Evolutionary conservation across 2,329 filamentous ascomycete species (phyloP).

Genomic region (Epicoccum nigrum): DNA sequence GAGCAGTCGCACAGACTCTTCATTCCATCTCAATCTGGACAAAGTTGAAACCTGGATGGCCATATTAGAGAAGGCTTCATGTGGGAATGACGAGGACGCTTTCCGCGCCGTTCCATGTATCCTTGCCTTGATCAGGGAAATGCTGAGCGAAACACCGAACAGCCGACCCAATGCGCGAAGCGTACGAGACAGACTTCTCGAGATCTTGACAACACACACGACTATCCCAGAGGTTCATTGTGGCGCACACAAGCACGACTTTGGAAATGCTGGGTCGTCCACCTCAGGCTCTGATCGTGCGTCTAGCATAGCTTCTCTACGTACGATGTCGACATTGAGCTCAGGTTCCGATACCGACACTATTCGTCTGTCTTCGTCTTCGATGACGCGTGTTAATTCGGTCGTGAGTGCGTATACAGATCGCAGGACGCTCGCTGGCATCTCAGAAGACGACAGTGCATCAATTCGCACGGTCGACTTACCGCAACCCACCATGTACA

Average conservation of each 20-base stretch:
- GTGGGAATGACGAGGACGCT: constrained; percentile 43
- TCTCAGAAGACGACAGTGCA: constrained; percentile 39
- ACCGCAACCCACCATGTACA: constrained; percentile 24
- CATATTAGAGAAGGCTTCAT: constrained; percentile 64
- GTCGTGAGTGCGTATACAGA: constrained; percentile 42
- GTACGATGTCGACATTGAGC: constrained; percentile 39
- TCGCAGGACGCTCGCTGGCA: constrained; percentile 36
- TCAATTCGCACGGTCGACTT: constrained; percentile 37
- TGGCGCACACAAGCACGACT: constrained; percentile 41
- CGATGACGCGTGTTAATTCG: constrained; percentile 34
- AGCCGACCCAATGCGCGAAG: constrained; percentile 50
- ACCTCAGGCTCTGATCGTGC: constrained; percentile 35
- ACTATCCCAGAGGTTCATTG: constrained; percentile 45
- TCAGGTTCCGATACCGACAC: constrained; percentile 40
- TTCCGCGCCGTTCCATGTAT: constrained; percentile 51
- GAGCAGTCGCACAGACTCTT: constrained; percentile 69
- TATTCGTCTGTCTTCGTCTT: constrained; percentile 33
- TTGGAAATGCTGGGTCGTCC: constrained; percentile 30
- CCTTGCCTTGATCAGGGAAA: constrained; percentile 49
- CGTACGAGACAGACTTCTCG: constrained; percentile 48
- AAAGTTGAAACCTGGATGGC: constrained; percentile 74
- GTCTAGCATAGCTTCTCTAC: constrained; percentile 37
- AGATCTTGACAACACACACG: constrained; percentile 39
- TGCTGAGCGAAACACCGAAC: constrained; percentile 51
- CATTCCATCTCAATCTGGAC: constrained; percentile 73